These are phyloP conservation scores for Xylaria castorea DNA, from an alignment of 495 filamentous ascomycete species.

Conservation along the genomic window DNA sequence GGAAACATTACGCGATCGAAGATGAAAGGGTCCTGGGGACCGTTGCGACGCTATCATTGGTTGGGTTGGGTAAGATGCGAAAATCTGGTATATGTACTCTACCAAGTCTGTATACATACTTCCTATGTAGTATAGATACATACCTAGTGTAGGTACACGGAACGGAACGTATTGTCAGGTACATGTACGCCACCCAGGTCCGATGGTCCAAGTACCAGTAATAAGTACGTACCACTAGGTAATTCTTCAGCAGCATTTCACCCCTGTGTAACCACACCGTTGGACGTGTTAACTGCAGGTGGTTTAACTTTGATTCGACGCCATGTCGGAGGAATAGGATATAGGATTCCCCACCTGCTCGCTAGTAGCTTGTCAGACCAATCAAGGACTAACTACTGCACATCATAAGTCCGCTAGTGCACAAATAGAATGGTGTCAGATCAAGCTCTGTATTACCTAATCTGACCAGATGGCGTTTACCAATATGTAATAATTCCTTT, in stretches of 20 bases:
- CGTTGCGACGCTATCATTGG: background rate
- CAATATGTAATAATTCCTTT: background rate
- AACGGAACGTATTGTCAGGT: no score
- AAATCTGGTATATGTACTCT: no score
- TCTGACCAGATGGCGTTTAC: background rate
- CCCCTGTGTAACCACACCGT: background rate
- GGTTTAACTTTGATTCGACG: constrained; percentile 5
- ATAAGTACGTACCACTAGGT: no score
- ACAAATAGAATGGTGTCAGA: background rate
- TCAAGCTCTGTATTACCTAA: background rate
- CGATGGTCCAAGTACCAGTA: no score
- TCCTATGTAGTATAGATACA: no score
- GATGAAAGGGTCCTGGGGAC: constrained; percentile 3
- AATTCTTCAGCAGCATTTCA: background rate
- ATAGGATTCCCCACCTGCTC: background rate
- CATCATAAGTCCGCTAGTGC: background rate
- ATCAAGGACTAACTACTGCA: no score
- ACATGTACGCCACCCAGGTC: no score
- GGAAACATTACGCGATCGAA: constrained; percentile 13
- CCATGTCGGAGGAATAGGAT: constrained; percentile 22
- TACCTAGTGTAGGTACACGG: no score
- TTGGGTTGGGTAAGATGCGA: background rate
- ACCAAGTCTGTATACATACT: no score
- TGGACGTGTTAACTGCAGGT: background rate
- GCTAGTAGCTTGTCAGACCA: background rate